Evolutionary conservation across 495 filamentous ascomycete genomes (phyloP).

Genomic region (Stereocaulon alpinum): DNA sequence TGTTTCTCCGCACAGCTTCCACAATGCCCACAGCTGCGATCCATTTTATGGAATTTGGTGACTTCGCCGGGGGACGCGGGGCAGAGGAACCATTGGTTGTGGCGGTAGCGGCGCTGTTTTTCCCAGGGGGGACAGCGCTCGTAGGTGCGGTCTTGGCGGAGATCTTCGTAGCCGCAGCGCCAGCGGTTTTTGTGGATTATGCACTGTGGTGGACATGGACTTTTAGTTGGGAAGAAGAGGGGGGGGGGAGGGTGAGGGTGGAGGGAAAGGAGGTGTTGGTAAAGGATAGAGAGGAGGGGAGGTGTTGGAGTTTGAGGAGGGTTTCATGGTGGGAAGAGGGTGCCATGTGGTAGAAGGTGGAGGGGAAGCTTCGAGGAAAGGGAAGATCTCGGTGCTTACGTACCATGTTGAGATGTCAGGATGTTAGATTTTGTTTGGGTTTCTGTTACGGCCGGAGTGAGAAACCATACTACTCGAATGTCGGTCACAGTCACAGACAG

Average conservation of each 20-base stretch:
- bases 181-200: slow-evolving; percentile 1
- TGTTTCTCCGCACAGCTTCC: not conserved
- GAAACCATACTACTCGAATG: too few relatives aligned
- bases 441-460: too few relatives aligned
- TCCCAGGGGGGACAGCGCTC: slow-evolving; percentile 1
- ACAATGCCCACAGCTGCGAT: not conserved
- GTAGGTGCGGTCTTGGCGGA: not conserved
- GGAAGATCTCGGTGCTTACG: too few relatives aligned
- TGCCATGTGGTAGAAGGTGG: not conserved
- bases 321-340: not conserved
- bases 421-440: too few relatives aligned
- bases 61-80: not conserved
- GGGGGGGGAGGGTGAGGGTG: not conserved
- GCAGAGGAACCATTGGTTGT: slow-evolving; percentile 3
- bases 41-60: not conserved
- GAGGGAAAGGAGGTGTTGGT: not conserved
- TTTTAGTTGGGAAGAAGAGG: too few relatives aligned
- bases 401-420: too few relatives aligned
- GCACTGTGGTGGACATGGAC: not conserved
- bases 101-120: not conserved
- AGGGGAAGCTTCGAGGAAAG: too few relatives aligned
- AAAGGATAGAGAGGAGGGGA: too few relatives aligned
- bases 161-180: not conserved
- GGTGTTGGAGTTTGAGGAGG: too few relatives aligned
- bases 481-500: too few relatives aligned